Percentiles rank a stretch among this genome's conserved stretches.
phyloP scores from a whole-genome alignment of 2,329 filamentous ascomycete genomes.

The Colletotrichum viniferum region DNA sequence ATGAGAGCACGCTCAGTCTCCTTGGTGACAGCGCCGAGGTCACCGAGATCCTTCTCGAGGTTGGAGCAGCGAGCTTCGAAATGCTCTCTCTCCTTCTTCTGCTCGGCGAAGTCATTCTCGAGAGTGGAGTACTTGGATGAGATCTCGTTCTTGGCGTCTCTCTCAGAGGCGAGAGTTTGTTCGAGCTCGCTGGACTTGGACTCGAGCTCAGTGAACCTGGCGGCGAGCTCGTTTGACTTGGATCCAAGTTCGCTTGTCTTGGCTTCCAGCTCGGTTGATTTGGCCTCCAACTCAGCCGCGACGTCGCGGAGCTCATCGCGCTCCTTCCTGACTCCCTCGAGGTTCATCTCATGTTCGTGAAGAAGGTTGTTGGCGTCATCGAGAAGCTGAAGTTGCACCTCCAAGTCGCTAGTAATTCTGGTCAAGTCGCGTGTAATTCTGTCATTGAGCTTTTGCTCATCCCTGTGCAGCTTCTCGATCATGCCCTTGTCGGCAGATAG shows the following conservation, averaged over 20 bases:
- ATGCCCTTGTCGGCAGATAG: constrained; percentile 16
- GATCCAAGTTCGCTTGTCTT: background rate
- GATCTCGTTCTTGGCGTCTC: background rate
- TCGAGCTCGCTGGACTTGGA: constrained; percentile 9
- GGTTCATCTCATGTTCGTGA: constrained; percentile 2
- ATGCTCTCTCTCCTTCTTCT: background rate
- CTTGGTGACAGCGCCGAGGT: constrained; percentile 14
- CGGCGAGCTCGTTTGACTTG: constrained; percentile 10
- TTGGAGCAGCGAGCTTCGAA: background rate
- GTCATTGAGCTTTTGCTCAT: constrained; percentile 10
- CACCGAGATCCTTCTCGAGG: constrained; percentile 14
- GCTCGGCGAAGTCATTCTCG: background rate
- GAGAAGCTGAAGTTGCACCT: constrained; percentile 9
- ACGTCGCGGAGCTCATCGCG: constrained; percentile 13
- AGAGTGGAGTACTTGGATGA: background rate
- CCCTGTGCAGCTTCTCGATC: background rate
- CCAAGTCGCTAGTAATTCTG: constrained; percentile 8
- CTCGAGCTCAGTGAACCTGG: constrained; percentile 4
- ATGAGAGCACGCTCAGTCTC: constrained; percentile 16
- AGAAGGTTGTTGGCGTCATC: constrained; percentile 13
- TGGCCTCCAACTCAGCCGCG: background rate
- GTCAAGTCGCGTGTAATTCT: constrained; percentile 7
- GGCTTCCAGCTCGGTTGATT: background rate
- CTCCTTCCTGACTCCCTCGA: background rate
- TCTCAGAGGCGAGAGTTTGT: constrained; percentile 1